Evolutionary conservation across 805 yeast species (phyloP).

Genomic region (Tetrapisispora arboricola): DNA sequence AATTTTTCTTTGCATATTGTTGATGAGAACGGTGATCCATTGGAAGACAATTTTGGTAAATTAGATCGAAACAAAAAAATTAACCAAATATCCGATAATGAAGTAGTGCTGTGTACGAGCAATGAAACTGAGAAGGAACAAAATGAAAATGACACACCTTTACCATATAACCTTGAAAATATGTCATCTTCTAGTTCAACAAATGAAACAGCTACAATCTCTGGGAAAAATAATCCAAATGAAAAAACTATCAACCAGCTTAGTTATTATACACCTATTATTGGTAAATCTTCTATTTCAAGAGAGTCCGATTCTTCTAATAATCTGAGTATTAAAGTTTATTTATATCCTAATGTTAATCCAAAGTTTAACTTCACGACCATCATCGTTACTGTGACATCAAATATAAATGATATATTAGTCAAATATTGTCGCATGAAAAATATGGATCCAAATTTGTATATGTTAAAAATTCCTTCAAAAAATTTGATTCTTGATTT

Average conservation of each 20-base stretch:
- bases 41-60: constrained; percentile 84
- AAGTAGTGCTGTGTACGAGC: constrained; percentile 65
- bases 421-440: constrained; percentile 29
- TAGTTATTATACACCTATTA: constrained; percentile 31
- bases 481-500: constrained; percentile 27
- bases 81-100: constrained; percentile 68
- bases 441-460: constrained; percentile 29
- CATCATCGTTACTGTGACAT: constrained; percentile 27
- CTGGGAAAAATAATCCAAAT: constrained; percentile 4
- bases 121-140: constrained; percentile 34
- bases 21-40: constrained; percentile 90
- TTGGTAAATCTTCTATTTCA: constrained; percentile 15
- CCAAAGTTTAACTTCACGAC: constrained; percentile 23
- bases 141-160: constrained; percentile 47
- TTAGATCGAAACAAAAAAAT: constrained; percentile 59
- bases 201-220: constrained; percentile 1
- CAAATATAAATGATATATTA: constrained; percentile 30
- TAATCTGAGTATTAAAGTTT: constrained; percentile 25
- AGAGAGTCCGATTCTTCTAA: constrained; percentile 21
- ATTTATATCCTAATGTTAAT: constrained; percentile 26
- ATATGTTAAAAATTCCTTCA: constrained; percentile 27
- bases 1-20: constrained; percentile 49
- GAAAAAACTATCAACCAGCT: constrained; percentile 22
- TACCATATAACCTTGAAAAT: constrained; percentile 30
- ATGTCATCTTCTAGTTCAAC: constrained; percentile 6